These are phyloP conservation scores for Aspergillus nomiae DNA, from an alignment of 2,329 filamentous ascomycete species.

Conservation along the genomic window DNA sequence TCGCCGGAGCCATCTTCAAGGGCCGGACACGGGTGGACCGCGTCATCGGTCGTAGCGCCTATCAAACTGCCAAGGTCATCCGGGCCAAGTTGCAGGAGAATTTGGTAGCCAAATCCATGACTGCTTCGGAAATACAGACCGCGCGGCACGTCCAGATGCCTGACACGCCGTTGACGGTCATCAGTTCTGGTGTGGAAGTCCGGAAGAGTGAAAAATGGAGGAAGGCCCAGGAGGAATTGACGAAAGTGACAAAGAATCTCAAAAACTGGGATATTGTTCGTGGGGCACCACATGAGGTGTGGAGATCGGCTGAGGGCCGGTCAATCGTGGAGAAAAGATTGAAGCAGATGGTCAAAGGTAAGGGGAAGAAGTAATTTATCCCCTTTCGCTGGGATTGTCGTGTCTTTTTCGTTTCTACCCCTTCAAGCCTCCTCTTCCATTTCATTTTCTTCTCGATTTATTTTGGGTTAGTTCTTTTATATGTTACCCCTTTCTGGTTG, in stretches of 20 bases:
- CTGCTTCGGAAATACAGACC: slow-evolving; percentile 76
- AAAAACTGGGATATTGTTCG: slow-evolving; percentile 84
- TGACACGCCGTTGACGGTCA: slow-evolving; percentile 74
- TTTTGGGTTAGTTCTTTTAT: not conserved
- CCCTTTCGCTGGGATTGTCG: not conserved
- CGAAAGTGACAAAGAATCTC: slow-evolving; percentile 75
- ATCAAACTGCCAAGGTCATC: slow-evolving; percentile 79
- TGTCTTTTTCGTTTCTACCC: not conserved
- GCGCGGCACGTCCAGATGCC: slow-evolving; percentile 76
- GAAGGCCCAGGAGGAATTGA: slow-evolving; percentile 80
- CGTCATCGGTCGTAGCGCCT: slow-evolving; percentile 76
- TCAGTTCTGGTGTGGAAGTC: slow-evolving; percentile 77
- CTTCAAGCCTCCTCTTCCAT: not conserved
- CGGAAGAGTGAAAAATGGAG: slow-evolving; percentile 73
- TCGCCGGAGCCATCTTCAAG: slow-evolving; percentile 78
- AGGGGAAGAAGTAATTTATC: slow-evolving; percentile 14
- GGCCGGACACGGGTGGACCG: slow-evolving; percentile 81
- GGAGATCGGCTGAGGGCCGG: slow-evolving; percentile 73
- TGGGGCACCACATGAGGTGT: slow-evolving; percentile 82
- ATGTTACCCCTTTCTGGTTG: not conserved
- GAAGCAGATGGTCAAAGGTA: slow-evolving; percentile 60
- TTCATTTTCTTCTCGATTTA: not conserved
- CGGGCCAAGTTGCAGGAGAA: slow-evolving; percentile 93
- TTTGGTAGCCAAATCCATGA: slow-evolving; percentile 80
- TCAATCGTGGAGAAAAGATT: slow-evolving; percentile 77